Base-by-base conservation (phyloP, 2,329 filamentous ascomycete species). In the Pseudocercospora ulei region DNA sequence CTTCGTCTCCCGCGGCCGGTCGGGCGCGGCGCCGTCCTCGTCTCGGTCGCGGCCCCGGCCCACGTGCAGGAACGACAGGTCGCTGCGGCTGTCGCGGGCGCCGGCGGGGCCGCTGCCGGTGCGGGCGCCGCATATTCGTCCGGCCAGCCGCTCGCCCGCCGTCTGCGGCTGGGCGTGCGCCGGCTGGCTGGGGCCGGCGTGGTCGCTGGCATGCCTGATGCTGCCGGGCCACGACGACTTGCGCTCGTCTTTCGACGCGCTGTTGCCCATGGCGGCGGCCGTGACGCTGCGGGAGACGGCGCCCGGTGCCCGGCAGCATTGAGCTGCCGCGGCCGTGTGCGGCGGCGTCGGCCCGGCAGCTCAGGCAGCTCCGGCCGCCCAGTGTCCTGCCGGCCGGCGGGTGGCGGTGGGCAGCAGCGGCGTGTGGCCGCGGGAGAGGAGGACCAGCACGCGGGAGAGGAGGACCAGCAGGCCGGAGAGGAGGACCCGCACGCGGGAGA, bases 1-100 rank as follows among this genome's bases (percentile, higher is more conserved):
- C 57, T 80, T 87, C 5, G 86, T 95, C 65, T 96, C 88, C 42
- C 84, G 75, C 41, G 85, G 79, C 26, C 70, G 65, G 52, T 78
- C 73, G 8, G 56, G 43, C 14, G 49, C 41, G 2, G 70, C 59
- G 4, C 65, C 57, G n/a, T 62, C 58, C 48, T 74, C 70, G 12
- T 52, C 68, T 62, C 43, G 74, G 67, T 48, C 61, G 54, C 64
- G 61, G 22, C 67, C 66, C 38, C 64, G 60, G 25, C 68, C 67
- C 6, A 79, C 63, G 39, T 72, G 71, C 19, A 78, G 65, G 46
- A 78, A 70, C 1, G 72, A 52, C 20, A 78, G 63, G 49, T 79
- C 74, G 26, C 68, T 70, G 39, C 74, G 62, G 61, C 71, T 76
- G 18, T 67, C 65, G 48, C 73, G 65, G 17, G 49, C 49, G 36